phyloP scores from a whole-genome alignment of 2,329 filamentous ascomycete genomes.

The Epichloe aotearoae region DNA sequence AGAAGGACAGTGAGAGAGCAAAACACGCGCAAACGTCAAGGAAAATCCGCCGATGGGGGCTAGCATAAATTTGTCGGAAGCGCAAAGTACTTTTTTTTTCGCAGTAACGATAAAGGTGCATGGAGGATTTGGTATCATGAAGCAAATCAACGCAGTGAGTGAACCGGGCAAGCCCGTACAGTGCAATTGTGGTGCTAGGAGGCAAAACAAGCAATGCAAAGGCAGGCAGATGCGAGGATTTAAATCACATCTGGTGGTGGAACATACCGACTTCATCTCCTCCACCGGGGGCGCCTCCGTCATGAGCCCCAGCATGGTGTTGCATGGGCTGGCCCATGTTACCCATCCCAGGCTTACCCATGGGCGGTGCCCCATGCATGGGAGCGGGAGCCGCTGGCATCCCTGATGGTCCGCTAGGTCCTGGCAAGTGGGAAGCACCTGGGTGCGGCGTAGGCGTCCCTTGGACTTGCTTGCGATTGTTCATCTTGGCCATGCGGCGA shows the following conservation, averaged over 20 bases:
- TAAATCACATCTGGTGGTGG: constrained; percentile 64
- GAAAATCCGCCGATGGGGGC: background rate
- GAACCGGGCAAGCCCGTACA: constrained; percentile 8
- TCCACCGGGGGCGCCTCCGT: constrained; percentile 50
- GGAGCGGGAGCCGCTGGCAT: constrained; percentile 48
- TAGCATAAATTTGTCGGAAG: constrained; percentile 3
- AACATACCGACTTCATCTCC: constrained; percentile 96
- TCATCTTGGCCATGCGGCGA: constrained; percentile 91
- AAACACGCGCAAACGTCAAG: no score
- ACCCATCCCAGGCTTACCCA: constrained; percentile 53
- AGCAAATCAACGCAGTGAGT: constrained; percentile 17
- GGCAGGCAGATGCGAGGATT: constrained; percentile 27
- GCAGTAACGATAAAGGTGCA: constrained; percentile 3
- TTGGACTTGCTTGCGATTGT: constrained; percentile 63
- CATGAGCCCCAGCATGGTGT: constrained; percentile 35
- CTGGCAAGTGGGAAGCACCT: constrained; percentile 49
- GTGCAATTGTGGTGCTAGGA: constrained; percentile 10
- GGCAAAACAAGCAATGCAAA: constrained; percentile 16
- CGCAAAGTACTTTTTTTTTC: constrained; percentile 11
- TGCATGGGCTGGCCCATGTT: constrained; percentile 56
- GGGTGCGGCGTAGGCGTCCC: constrained; percentile 44
- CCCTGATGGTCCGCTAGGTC: constrained; percentile 50
- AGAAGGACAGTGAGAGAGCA: no score
- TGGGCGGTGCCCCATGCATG: constrained; percentile 43
- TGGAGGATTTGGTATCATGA: constrained; percentile 22